Evolutionary conservation across 805 yeast genomes (phyloP).

Genomic region (Komagataella pseudopastoris): DNA sequence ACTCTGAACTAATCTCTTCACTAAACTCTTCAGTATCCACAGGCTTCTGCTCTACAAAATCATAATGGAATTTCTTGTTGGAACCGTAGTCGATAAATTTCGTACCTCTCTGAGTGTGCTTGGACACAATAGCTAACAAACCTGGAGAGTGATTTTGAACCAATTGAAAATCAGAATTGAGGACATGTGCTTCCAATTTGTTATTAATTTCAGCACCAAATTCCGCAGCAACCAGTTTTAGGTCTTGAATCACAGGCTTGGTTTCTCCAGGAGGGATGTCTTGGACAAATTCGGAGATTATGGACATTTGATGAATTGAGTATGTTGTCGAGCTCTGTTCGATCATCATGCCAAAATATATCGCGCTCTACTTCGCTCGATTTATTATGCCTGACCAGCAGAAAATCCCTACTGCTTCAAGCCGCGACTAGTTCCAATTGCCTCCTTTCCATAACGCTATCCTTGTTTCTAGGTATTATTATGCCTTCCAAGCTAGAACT

Average conservation of each 20-base stretch:
- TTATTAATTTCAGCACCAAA: conserved; percentile 4
- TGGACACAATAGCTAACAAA: conserved; percentile 23
- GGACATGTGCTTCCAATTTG: conserved; percentile 12
- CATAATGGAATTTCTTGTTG: conserved; percentile 41
- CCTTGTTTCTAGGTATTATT: background rate
- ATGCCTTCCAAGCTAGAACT: conserved; percentile 1
- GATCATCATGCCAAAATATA: background rate
- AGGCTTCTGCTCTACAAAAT: conserved; percentile 33
- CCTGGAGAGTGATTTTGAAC: conserved; percentile 9
- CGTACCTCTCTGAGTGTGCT: conserved; percentile 32
- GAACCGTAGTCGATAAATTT: conserved; percentile 42
- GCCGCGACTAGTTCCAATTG: background rate
- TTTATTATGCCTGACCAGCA: no score
- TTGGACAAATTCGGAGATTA: conserved; percentile 11
- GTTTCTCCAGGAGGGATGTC: conserved; percentile 51
- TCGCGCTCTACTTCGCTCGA: background rate
- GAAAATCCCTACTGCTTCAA: no score
- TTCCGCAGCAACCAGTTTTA: conserved; percentile 3
- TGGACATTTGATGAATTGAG: background rate
- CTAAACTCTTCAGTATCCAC: conserved; percentile 32
- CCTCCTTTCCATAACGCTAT: background rate
- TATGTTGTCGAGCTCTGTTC: background rate
- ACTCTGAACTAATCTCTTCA: conserved; percentile 9
- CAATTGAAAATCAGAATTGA: conserved; percentile 16
- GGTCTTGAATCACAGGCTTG: conserved; percentile 13